Evolutionary conservation across 2,329 filamentous ascomycete species (phyloP), one percentile per base, ranked within the genome.

Genomic region (Colletotrichum salicis): DNA sequence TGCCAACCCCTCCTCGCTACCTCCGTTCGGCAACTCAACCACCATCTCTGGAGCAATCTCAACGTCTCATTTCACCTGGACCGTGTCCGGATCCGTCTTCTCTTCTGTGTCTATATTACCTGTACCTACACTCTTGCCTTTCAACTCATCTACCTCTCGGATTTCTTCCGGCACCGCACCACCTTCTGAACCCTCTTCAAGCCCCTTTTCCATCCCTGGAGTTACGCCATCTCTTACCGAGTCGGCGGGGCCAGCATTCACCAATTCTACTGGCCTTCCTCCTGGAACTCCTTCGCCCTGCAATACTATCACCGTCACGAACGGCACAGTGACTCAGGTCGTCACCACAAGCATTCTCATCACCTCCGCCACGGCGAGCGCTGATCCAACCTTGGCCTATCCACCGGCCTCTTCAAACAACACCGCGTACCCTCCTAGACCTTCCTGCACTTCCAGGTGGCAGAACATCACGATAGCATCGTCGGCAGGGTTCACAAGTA

Each of bases 281-380:
- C 6, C 37, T 13, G 37, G 37, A 1, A 56, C 33, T 19, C 60
- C 59, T 3, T 27, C 56, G 5, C 64, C 73, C 2, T 74, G 73
- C 10, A 29, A 64, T 15, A 74, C 67, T 4, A 37, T 74, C 33
- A 74, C 73, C 4, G n/a, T 71, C 15, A 73, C 73, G 10, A 71
- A 68, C 22, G 67, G 71, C 1, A 74, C 64, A 4, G 41, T 71
- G 7, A 73, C 73, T 4, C 67, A 71, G 29, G 27, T 71, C 4
- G 64, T 74, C 33, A 74, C 71, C 15, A 61, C 3, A 33, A 72
- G 70, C 10, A 45, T 72, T 37, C 19, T 72, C 1, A 51, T 72
- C 10, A 56, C 59, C 4, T 33, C 70, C 19, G 41, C 52, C 12
- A 63, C 63, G 13, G 31, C 55, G 19, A 70, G 56, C 58, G 63